Conservation (phyloP, 495 filamentous ascomycete species). For the Aspergillus haitiensis region DNA sequence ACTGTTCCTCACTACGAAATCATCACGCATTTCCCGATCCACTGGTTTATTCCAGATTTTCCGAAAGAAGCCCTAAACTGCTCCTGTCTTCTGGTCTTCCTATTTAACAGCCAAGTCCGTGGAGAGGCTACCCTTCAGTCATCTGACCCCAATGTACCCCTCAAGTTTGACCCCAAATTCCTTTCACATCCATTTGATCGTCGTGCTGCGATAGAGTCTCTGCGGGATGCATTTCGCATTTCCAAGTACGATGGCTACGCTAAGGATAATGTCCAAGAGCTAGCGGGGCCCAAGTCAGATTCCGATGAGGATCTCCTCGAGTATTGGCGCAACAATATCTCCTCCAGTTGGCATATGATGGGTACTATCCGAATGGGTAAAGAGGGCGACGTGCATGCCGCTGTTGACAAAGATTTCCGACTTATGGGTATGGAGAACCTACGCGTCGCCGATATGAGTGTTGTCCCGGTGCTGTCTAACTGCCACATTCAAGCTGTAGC, state of each 20-base stretch:
- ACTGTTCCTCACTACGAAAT: slow-evolving; percentile 1
- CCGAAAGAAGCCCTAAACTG: background rate
- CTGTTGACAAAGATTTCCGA: slow-evolving; percentile 56
- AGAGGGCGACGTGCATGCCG: slow-evolving; percentile 45
- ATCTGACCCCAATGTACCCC: slow-evolving; percentile 49
- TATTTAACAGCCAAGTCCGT: slow-evolving; percentile 25
- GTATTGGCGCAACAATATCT: slow-evolving; percentile 36
- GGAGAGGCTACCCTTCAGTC: slow-evolving; percentile 56
- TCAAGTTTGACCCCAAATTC: slow-evolving; percentile 55
- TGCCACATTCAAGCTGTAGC: slow-evolving; percentile 43
- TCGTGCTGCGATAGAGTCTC: slow-evolving; percentile 51
- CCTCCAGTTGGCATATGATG: slow-evolving; percentile 52
- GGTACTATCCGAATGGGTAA: slow-evolving; percentile 65
- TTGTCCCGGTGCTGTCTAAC: slow-evolving; percentile 57
- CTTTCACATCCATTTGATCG: slow-evolving; percentile 56
- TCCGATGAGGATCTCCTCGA: slow-evolving; percentile 57
- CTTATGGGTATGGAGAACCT: slow-evolving; percentile 57
- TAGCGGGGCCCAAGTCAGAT: slow-evolving; percentile 45
- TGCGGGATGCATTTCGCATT: slow-evolving; percentile 46
- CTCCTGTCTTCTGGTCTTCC: slow-evolving; percentile 1
- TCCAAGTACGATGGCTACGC: slow-evolving; percentile 26
- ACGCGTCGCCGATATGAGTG: slow-evolving; percentile 64
- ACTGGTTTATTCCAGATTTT: slow-evolving; percentile 1
- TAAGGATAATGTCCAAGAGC: slow-evolving; percentile 27
- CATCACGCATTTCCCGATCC: slow-evolving; percentile 5